A percentile compares a stretch with the other conserved stretches of the same genome.
phyloP scores from a whole-genome alignment of 2,329 filamentous ascomycete genomes.

The Colletotrichum musicola region DNA sequence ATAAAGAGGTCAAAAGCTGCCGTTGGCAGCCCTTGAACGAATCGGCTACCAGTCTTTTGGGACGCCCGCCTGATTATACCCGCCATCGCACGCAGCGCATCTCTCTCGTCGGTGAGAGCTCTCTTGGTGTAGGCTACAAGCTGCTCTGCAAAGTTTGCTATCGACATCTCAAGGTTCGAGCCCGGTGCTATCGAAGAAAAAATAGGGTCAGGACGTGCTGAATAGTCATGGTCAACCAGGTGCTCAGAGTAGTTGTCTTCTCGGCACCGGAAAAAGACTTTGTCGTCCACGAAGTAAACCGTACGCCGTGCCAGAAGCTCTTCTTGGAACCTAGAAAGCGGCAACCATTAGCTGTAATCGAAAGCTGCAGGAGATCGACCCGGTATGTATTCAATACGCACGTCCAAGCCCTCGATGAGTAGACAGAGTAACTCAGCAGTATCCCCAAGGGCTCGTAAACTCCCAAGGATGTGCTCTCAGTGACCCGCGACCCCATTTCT shows the following conservation, averaged over 20 bases:
- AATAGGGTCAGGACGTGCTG: no score
- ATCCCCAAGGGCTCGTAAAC: not conserved
- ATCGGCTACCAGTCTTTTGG: not conserved
- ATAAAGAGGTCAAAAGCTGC: not conserved
- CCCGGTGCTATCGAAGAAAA: not conserved
- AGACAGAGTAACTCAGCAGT: not conserved
- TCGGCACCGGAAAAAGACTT: not conserved
- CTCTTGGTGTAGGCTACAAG: not conserved
- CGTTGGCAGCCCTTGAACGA: not conserved
- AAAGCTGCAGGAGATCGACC: not conserved
- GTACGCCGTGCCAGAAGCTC: not conserved
- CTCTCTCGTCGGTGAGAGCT: not conserved
- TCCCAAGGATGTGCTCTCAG: not conserved
- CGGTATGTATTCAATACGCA: not conserved
- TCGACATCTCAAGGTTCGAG: rapidly evolving
- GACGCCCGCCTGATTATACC: not conserved
- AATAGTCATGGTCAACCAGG: not conserved
- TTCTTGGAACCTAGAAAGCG: not conserved
- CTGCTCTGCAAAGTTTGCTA: not conserved
- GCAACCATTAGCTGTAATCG: not conserved
- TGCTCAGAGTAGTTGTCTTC: not conserved
- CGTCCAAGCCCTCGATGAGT: not conserved
- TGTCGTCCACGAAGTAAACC: not conserved
- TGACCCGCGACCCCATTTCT: not conserved
- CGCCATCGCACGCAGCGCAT: not conserved